phyloP scores from a whole-genome alignment of 352 stramenopile genomes.

The Phytophthora agathidicida region DNA sequence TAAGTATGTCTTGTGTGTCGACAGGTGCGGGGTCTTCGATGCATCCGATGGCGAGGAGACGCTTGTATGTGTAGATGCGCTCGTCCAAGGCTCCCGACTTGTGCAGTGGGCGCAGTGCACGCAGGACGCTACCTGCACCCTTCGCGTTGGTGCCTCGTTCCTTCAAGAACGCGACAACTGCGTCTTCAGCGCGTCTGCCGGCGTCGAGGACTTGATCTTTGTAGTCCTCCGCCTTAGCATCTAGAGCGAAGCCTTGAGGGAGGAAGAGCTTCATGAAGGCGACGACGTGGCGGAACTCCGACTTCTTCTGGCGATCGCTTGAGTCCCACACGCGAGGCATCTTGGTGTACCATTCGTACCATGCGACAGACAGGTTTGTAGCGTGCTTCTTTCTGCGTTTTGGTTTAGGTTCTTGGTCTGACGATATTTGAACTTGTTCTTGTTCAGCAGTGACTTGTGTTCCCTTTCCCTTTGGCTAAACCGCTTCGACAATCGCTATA shows the following conservation, averaged over 20 bases:
- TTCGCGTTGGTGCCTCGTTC: background rate
- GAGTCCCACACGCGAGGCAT: background rate
- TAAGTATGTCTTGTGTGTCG: too few species aligned
- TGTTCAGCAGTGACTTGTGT: background rate
- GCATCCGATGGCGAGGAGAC: background rate
- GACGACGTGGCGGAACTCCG: background rate
- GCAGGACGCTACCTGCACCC: background rate
- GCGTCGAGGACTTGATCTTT: background rate
- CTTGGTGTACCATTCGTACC: too few species aligned
- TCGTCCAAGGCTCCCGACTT: too few species aligned
- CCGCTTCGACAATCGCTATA: background rate
- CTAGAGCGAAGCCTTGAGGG: too few species aligned
- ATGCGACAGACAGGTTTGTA: too few species aligned
- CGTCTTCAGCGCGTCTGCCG: background rate
- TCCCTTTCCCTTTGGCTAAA: background rate
- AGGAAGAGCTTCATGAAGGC: background rate
- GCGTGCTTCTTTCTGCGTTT: background rate
- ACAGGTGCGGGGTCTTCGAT: background rate
- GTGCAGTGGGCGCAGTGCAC: background rate
- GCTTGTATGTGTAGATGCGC: background rate
- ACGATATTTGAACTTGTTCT: background rate
- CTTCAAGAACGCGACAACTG: background rate
- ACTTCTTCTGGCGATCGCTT: background rate
- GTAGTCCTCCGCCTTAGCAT: background rate
- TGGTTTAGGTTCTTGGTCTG: background rate